A percentile compares a stretch with the other conserved stretches of the same genome.
phyloP scores from a whole-genome alignment of 2,329 filamentous ascomycete genomes.

The Fusarium papillatum region DNA sequence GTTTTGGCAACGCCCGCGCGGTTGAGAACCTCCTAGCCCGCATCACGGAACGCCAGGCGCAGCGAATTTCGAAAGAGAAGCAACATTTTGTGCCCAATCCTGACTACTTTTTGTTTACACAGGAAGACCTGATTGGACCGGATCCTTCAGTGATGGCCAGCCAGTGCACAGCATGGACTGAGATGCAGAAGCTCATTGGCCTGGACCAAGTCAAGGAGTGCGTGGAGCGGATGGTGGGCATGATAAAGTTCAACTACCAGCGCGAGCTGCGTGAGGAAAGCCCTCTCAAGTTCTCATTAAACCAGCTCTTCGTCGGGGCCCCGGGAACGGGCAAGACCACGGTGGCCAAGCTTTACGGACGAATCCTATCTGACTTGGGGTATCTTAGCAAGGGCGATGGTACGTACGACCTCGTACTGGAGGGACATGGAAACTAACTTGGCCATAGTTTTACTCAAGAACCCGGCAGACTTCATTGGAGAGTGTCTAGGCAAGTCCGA shows the following conservation, averaged over 20 bases:
- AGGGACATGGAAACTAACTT: too few species aligned
- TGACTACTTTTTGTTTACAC: not conserved
- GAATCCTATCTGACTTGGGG: not conserved
- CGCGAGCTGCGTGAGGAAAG: not conserved
- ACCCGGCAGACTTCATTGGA: not conserved
- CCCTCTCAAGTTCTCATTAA: not conserved
- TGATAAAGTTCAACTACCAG: not conserved
- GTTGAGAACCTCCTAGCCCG: too few species aligned
- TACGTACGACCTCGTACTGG: not conserved
- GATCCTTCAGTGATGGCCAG: not conserved
- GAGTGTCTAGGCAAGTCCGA: not conserved
- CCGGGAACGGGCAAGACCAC: slow-evolving; percentile 5
- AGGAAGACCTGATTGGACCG: not conserved
- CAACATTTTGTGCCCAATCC: not conserved
- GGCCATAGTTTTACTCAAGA: not conserved
- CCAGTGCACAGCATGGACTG: not conserved
- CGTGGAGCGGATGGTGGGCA: not conserved
- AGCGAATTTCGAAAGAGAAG: not conserved
- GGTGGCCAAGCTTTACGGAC: not conserved
- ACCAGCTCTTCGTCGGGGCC: not conserved
- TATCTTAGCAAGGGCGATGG: not conserved
- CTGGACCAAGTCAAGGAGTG: not conserved
- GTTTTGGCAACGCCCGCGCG: too few species aligned
- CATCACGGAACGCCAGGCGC: not conserved
- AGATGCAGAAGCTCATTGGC: not conserved